phyloP scores from a whole-genome alignment of 148 eudicot genomes.

The Amaranthus palmeri region DNA sequence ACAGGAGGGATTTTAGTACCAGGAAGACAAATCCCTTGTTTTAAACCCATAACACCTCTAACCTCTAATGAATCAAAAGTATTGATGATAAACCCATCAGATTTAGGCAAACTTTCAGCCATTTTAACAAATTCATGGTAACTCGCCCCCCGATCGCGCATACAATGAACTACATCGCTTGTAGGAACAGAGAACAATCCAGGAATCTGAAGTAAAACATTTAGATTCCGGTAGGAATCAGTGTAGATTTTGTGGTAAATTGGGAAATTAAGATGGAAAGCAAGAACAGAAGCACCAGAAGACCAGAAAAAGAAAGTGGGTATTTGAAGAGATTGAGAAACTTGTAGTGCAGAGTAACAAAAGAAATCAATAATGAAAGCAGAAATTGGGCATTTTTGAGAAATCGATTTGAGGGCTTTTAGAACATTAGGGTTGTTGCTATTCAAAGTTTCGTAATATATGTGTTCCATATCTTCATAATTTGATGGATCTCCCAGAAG shows the following conservation, averaged over 20 bases:
- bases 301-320: slow-evolving; percentile 36
- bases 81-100: slow-evolving; percentile 5
- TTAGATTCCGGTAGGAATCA: slow-evolving; percentile 32
- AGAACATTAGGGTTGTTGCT: not conserved
- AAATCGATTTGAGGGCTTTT: not conserved
- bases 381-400: not conserved
- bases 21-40: slow-evolving; percentile 11
- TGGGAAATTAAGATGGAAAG: slow-evolving; percentile 23
- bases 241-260: slow-evolving; percentile 15
- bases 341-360: not conserved
- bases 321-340: slow-evolving; percentile 16
- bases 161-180: not conserved
- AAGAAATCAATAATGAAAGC: not conserved
- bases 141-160: slow-evolving; percentile 3
- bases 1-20: not conserved
- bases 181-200: slow-evolving; percentile 7
- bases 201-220: not conserved
- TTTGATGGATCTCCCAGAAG: not conserved
- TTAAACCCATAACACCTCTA: not conserved
- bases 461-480: not conserved
- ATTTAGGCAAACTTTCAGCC: not conserved
- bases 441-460: not conserved
- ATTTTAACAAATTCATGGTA: slow-evolving; percentile 1
- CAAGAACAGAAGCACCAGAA: slow-evolving; percentile 27
- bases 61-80: slow-evolving; percentile 7